Conservation (phyloP, 176 grass and related monocot species). For the Poa annua region DNA sequence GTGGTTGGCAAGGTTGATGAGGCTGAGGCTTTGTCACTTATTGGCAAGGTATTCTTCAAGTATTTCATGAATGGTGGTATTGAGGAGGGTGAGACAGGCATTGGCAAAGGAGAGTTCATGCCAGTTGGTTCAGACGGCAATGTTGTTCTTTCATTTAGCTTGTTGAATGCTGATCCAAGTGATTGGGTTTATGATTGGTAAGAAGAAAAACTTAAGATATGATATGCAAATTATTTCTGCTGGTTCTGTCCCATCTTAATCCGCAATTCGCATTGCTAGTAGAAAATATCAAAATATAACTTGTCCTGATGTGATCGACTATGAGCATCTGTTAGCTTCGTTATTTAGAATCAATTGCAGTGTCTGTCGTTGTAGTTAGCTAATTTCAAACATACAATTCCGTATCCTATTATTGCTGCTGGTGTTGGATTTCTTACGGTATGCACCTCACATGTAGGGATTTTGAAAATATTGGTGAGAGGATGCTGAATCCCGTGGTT, state of each 20-base stretch:
- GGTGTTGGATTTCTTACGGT: slow-evolving; percentile 16
- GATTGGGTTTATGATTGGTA: slow-evolving; percentile 96
- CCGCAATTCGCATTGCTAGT: background rate
- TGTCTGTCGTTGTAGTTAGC: slow-evolving; percentile 23
- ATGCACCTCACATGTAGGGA: slow-evolving; percentile 62
- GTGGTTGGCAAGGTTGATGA: slow-evolving; percentile 58
- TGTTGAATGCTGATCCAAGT: slow-evolving; percentile 84
- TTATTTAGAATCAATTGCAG: slow-evolving; percentile 29
- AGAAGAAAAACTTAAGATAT: slow-evolving; percentile 16
- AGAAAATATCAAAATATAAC: background rate
- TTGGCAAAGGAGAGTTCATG: slow-evolving; percentile 82
- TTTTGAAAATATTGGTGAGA: slow-evolving; percentile 76
- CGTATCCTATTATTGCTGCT: slow-evolving; percentile 16
- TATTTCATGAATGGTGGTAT: slow-evolving; percentile 76
- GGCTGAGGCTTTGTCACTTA: slow-evolving; percentile 39
- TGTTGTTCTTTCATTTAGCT: slow-evolving; percentile 81
- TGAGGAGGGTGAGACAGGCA: slow-evolving; percentile 50
- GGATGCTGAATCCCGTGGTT: slow-evolving; percentile 70
- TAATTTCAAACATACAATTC: background rate
- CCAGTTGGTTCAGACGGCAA: slow-evolving; percentile 90
- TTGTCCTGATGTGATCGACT: slow-evolving; percentile 5
- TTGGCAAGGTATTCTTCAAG: slow-evolving; percentile 64
- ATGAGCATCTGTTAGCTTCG: background rate
- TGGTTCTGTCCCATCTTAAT: background rate
- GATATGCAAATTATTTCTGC: background rate